phyloP scores from a whole-genome alignment of 1,284 basidiomycete species.

The Ceratobasidium papillatum region DNA sequence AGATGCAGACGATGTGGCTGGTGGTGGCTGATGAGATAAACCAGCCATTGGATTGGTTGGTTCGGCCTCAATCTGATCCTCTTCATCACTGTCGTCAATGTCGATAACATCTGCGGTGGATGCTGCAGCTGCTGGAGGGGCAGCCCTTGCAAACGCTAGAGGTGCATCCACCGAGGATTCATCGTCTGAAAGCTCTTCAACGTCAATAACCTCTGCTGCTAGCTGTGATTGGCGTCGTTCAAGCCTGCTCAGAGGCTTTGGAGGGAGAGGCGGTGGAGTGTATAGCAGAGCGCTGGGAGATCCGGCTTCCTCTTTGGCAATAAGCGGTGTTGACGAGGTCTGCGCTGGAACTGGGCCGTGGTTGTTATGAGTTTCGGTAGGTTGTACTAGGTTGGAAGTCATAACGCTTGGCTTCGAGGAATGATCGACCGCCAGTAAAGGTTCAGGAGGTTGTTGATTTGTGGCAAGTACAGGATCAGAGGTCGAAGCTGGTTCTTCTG shows the following conservation, averaged over 20 bases:
- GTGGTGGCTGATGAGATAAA: not conserved
- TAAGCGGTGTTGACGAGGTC: not conserved
- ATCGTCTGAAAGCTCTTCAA: constrained; percentile 25
- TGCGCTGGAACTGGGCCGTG: not conserved
- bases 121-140: not conserved
- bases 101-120: constrained; percentile 5
- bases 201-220: constrained; percentile 17
- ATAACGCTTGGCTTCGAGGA: not conserved
- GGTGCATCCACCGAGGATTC: not conserved
- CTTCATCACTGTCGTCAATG: constrained; percentile 28
- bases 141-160: not conserved
- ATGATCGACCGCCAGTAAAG: not conserved
- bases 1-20: not conserved
- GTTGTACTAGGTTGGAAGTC: not conserved
- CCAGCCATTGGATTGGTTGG: not conserved
- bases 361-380: not conserved
- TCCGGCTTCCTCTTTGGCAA: constrained; percentile 8
- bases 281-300: not conserved
- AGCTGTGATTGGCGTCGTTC: constrained; percentile 16
- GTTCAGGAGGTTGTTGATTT: not conserved
- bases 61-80: not conserved
- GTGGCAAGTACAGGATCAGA: not conserved
- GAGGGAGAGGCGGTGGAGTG: not conserved
- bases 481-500: not conserved
- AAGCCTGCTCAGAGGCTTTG: not conserved